Base-by-base conservation (phyloP, 169 alveolate genomes). In the Plasmodium fragile region DNA sequence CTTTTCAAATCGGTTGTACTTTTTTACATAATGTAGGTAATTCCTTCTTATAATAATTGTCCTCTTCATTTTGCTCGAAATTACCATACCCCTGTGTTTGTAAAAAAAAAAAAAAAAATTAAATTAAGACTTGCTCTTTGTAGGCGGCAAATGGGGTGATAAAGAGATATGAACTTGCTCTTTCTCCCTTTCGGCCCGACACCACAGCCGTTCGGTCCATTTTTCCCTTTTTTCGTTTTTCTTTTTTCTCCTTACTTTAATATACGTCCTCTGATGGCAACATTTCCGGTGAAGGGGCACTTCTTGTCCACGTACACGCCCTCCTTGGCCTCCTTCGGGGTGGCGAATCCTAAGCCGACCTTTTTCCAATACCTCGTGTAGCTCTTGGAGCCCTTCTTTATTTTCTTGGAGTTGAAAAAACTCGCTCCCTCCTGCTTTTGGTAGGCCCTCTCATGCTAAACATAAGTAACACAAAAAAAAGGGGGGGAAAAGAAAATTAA, bases 261-360 rank as follows among this genome's bases (percentile, higher is more conserved):
- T 94, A 99, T 98, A 92, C 99, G 98, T 55, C 99, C 99, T 95
- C 99, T 98, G 96, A 99, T 99, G 90, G 99, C 95, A 36, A 99
- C 99, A 96, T 98, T 97, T 78, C 99, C 99, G 45, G 99, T 99
- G 98, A 99, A 99, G 78, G 99, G 99, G 98, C 99, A 99, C 96
- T 99, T 99, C 97, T 98, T 99, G 97, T 99, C 99, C 94, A 99
- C 97, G 97, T 98, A 99, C 93, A 97, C 96, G 70, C 99, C 99
- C 90, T 98, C 99, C 96, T 98, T 98, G 81, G 99, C 99, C 95
- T 98, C 99, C 95, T 98, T 98, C 75, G 99, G 99, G 25, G 99
- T 98, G 80, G 98, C 96, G 97, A 98, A 98, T 92, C 99, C 99
- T 93, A 99, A 96, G 49, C 99, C 99, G 53, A 99, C 99, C 92